These are phyloP conservation scores for Lepidium sativum DNA, from an alignment of 345 rosid genomes.

Conservation along the genomic window DNA sequence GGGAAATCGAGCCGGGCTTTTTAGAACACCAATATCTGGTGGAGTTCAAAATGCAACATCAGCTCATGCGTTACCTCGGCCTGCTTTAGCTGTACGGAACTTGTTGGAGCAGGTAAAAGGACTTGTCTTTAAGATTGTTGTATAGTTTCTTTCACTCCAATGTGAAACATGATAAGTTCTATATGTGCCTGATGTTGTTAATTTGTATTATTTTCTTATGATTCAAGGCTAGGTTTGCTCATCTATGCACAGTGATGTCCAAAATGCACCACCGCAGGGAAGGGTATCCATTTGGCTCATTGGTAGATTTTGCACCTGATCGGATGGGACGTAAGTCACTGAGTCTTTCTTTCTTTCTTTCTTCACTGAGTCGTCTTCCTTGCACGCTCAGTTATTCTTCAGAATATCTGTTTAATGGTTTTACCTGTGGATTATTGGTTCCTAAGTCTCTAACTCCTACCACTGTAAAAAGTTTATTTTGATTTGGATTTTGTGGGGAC, in stretches of 20 bases:
- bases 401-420: neutral
- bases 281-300: constrained; percentile 96
- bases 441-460: neutral
- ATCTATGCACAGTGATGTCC: constrained; percentile 92
- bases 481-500: neutral
- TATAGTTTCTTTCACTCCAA: neutral
- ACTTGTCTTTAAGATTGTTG: neutral
- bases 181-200: neutral
- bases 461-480: neutral
- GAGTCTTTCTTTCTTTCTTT: neutral
- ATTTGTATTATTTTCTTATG: neutral
- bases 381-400: neutral
- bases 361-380: neutral
- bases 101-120: constrained; percentile 86
- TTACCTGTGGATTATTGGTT: neutral
- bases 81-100: constrained; percentile 96
- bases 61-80: constrained; percentile 86
- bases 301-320: constrained; percentile 96
- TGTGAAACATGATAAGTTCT: neutral
- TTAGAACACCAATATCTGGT: constrained; percentile 96
- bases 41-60: constrained; percentile 99
- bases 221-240: constrained; percentile 93
- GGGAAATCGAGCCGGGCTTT: constrained; percentile 83
- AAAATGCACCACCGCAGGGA: constrained; percentile 94
- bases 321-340: constrained; percentile 74